Conservation (phyloP, 805 yeast genomes). For the Saturnispora gosingensis region DNA sequence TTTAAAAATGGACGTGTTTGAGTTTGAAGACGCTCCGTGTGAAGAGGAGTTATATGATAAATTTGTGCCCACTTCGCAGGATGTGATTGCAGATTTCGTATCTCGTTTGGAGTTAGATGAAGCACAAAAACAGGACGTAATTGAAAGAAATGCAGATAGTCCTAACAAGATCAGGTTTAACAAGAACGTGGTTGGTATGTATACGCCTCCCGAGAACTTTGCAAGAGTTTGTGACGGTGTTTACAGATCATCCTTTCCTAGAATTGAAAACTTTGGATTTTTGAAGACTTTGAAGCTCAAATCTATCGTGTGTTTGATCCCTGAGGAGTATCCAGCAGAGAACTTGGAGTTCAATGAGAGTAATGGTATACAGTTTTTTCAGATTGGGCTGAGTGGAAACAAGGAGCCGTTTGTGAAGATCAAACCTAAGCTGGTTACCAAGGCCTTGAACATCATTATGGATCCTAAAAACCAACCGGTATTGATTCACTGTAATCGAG, state of each 20-base stretch:
- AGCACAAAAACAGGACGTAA: neutral
- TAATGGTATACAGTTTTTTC: slow-evolving; percentile 62
- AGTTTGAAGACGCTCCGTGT: slow-evolving; percentile 9
- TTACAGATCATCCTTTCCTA: slow-evolving; percentile 85
- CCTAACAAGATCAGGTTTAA: slow-evolving; percentile 7
- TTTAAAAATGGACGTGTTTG: neutral
- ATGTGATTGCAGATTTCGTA: slow-evolving; percentile 15
- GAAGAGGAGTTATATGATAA: slow-evolving; percentile 26
- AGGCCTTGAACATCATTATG: slow-evolving; percentile 71
- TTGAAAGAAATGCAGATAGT: neutral
- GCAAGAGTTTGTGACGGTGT: slow-evolving; percentile 70
- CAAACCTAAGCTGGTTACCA: slow-evolving; percentile 54
- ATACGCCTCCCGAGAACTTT: slow-evolving; percentile 84
- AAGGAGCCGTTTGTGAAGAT: slow-evolving; percentile 88
- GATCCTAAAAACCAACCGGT: slow-evolving; percentile 88
- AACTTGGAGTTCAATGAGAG: slow-evolving; percentile 54
- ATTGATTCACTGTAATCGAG: slow-evolving; percentile 89
- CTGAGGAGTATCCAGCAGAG: slow-evolving; percentile 83
- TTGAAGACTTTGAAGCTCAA: slow-evolving; percentile 53
- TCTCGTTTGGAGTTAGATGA: neutral
- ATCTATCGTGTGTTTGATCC: slow-evolving; percentile 73
- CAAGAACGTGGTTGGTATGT: slow-evolving; percentile 9
- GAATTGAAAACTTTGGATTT: slow-evolving; percentile 71
- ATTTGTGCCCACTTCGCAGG: slow-evolving; percentile 23
- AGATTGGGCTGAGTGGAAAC: slow-evolving; percentile 90